phyloP scores from a whole-genome alignment of 2,329 filamentous ascomycete species.

The Dothideomycetidae sp. region DNA sequence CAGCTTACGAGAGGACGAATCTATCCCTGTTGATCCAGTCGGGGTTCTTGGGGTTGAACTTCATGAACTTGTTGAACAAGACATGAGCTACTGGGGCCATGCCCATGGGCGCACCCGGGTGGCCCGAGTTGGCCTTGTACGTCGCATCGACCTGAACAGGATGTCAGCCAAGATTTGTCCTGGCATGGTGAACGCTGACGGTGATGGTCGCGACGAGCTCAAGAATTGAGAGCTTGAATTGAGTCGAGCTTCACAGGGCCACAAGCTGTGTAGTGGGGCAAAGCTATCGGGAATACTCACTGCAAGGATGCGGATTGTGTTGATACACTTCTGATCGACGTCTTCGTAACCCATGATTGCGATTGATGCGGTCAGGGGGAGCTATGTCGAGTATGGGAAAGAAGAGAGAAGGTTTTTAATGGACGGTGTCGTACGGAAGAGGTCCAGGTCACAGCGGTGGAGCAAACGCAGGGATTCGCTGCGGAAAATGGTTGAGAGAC shows the following conservation, averaged over 20 bases:
- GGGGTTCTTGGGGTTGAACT: conserved; percentile 98
- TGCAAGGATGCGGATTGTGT: conserved; percentile 93
- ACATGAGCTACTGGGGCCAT: conserved; percentile 94
- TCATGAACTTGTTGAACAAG: conserved; percentile 98
- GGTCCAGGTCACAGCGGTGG: background rate
- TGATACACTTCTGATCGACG: conserved; percentile 80
- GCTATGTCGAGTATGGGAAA: conserved; percentile 2
- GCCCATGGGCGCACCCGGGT: conserved; percentile 96
- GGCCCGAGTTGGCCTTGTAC: conserved; percentile 86
- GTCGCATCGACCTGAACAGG: conserved; percentile 85
- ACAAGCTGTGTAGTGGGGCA: conserved; percentile 16
- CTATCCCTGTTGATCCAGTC: conserved; percentile 94
- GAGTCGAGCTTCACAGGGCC: conserved; percentile 15
- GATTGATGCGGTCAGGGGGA: conserved; percentile 3
- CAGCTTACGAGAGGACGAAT: conserved; percentile 93
- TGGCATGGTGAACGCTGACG: too few species aligned
- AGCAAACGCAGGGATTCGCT: background rate
- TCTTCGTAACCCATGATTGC: conserved; percentile 76
- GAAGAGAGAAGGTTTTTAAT: conserved; percentile 10
- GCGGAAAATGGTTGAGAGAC: conserved; percentile 1
- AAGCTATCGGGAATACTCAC: conserved; percentile 44
- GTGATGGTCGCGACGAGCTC: too few species aligned
- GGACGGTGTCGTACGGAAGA: conserved; percentile 2
- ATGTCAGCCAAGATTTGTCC: too few species aligned
- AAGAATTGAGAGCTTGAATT: too few species aligned